Evolutionary conservation across 2,329 filamentous ascomycete genomes (phyloP).

Genomic region (Xylariaceae sp.): DNA sequence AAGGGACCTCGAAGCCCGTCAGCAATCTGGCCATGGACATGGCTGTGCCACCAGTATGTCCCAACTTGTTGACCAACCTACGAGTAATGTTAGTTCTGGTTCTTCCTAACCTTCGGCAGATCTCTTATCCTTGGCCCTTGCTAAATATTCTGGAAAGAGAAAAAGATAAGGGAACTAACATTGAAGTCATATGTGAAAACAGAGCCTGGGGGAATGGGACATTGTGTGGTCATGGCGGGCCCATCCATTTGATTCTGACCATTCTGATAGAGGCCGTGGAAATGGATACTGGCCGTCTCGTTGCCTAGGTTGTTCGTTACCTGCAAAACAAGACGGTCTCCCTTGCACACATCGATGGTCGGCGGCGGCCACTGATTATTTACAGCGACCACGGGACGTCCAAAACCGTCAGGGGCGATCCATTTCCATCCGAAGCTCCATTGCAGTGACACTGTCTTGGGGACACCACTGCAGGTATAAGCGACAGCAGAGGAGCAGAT

Average conservation of each 20-base stretch:
- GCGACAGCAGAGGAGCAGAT: conserved; percentile 9
- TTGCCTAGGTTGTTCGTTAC: conserved; percentile 21
- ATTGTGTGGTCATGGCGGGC: conserved; percentile 17
- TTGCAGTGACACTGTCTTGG: conserved; percentile 15
- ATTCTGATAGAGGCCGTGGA: conserved; percentile 18
- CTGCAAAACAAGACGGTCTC: conserved; percentile 16
- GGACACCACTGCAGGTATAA: conserved; percentile 4
- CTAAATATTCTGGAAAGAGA: not conserved
- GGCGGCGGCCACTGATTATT: conserved; percentile 22
- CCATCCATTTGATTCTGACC: conserved; percentile 24
- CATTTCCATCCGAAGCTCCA: conserved; percentile 26
- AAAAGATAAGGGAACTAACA: conserved; percentile 3
- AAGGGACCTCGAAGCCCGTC: conserved; percentile 21
- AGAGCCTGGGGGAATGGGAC: conserved; percentile 19
- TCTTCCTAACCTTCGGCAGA: not conserved
- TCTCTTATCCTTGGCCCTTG: not conserved
- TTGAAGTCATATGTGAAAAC: conserved; percentile 20
- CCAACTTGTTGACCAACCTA: conserved; percentile 21
- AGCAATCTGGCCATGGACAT: conserved; percentile 22
- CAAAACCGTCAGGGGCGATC: conserved; percentile 19
- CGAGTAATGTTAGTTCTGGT: not conserved
- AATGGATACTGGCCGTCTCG: conserved; percentile 20
- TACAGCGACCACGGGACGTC: conserved; percentile 22
- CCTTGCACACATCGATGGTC: conserved; percentile 19
- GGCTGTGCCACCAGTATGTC: conserved; percentile 24